Evolutionary conservation across 1,284 basidiomycete genomes (phyloP).

Genomic region (Cutaneotrichosporon arboriforme): DNA sequence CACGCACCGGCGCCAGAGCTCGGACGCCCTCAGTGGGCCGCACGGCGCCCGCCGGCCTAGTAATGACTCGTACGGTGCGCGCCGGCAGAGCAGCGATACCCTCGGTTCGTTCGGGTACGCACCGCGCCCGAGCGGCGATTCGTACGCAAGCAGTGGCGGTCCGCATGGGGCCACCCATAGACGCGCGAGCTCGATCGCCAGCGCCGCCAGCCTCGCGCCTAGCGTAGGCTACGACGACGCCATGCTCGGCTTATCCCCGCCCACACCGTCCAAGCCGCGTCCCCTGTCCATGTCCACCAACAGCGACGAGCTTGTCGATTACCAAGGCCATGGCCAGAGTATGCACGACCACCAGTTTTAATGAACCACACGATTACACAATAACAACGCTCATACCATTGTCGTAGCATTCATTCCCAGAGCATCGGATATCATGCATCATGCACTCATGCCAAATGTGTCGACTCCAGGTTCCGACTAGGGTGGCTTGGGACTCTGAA

Average conservation of each 20-base stretch:
- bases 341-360: conserved; percentile 17
- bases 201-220: not conserved
- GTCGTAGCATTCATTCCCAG: not conserved
- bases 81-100: not conserved
- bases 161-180: not conserved
- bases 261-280: not conserved
- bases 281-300: not conserved
- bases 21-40: not conserved
- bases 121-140: too few species aligned
- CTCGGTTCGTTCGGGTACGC: too few species aligned
- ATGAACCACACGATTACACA: too few species aligned
- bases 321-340: not conserved
- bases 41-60: not conserved
- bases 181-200: not conserved
- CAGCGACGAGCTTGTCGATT: not conserved
- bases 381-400: not conserved
- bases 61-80: not conserved
- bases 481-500: too few species aligned
- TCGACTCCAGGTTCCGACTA: too few species aligned
- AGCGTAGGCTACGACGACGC: conserved; percentile 11
- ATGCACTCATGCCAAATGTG: too few species aligned
- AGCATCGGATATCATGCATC: not conserved
- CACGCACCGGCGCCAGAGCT: not conserved
- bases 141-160: not conserved
- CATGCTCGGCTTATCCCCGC: not conserved